Evolutionary conservation across 805 yeast genomes (phyloP), one percentile per base, ranked within the genome.

Genomic region (Lipomyces sp.): DNA sequence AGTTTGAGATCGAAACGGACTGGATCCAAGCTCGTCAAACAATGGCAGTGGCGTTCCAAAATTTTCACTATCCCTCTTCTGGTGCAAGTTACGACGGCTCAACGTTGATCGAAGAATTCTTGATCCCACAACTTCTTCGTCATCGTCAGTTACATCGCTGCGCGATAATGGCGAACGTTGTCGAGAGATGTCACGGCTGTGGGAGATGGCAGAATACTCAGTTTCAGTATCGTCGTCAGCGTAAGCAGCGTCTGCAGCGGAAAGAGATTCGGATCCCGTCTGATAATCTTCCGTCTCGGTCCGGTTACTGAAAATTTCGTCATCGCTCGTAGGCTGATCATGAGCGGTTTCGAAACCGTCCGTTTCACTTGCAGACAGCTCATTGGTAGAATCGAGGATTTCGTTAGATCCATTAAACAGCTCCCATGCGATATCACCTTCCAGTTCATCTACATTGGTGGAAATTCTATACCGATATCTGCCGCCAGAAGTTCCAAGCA

Each of bases 221-320:
- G 77, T 75, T 59, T 76, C 79, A 2, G 78, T 76, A 50, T 72
- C 71, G 30, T 70, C 75, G 45, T 70, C 78, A 4, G 62, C 69
- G 18, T 69, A 65, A 32, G 70, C 69, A 11, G 54, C 29, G 11
- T 24, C 13, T 11, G 35, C 7, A 57, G 67, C 74, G 13, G 66
- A 73, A 60, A 72, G 61, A 13, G 77, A 71, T 56, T 74, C 76
- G 33, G 62, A 60, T 13, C 75, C 76, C 11, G 77, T 75, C 51
- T 67, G 70, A 55, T 70, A 75, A 30, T 39, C 68, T 6, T 68
- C 71, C 10, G 71, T 63, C 33, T 66, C 69, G 4, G 66, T 55
- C 15, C 30, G 24, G 42, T 51, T 50, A 10, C 37, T 18, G 8
- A 55, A 50, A 48, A 33, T 13, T 35, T 72, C 71, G 10, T 74